Base-by-base conservation (phyloP, 129 eudicot genomes). In the Smallanthus sonchifolius region DNA sequence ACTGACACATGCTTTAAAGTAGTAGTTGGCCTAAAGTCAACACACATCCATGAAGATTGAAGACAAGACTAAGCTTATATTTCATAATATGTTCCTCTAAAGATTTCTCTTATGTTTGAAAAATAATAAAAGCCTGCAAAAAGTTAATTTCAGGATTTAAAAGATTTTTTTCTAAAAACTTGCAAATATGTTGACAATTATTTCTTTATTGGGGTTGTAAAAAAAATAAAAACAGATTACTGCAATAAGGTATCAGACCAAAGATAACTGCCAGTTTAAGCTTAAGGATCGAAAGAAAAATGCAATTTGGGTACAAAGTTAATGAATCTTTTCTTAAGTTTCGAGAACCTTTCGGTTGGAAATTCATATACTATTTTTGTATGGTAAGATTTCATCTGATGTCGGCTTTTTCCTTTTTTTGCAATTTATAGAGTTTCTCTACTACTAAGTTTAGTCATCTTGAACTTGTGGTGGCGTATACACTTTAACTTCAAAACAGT, bases 241-340 rank as follows among this genome's bases (percentile, higher is more conserved):
- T 36, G 5, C 39, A 59, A 6, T 59, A 37, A 35, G 52, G 20
- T 39, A 16, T 45, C 14, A 24, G 66, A 38, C 39, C 40, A 54
- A 39, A 72, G 37, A 39, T 72, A 72, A 56, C 54, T 56, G 40
- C 39, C 66, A 71, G 44, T 72, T 55, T 40, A 35, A 39, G 67
- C 55, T 39, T 42, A 39, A 56, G 30, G 39, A 56, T 57, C 67
- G 52, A 55, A 72, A 72, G 20, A 56, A 40, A 39, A 24, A 40
- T 49, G 64, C 64, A 65, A 36, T 64, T 64, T 34, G 44, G 36
- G 20, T 45, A 42, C 70, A 63, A 63, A 45, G 71, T 62, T 34
- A 3, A 74, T 34, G 38, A 28, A 35, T 19, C 8, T 44, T 49
- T 15, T 16, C 49, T 45, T 44, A 62, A 10, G 7, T 37, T 48